Base-by-base conservation (phyloP, 2,329 filamentous ascomycete species). In the Lasiodiplodia sp. region DNA sequence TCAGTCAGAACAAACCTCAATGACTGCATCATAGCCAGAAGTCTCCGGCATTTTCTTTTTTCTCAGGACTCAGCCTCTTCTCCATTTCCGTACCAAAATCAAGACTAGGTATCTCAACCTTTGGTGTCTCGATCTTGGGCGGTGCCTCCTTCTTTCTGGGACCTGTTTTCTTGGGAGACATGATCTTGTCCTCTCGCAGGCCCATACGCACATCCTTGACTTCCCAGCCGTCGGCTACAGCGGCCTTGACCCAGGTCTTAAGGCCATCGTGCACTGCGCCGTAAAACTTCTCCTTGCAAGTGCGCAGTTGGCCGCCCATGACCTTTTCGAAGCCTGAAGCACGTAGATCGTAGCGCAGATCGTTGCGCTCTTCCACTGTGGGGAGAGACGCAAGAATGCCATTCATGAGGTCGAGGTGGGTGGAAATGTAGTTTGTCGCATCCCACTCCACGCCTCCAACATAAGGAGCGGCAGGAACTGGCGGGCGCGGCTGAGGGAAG, bases 401-500 rank as follows among this genome's bases (percentile, higher is more conserved):
- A 76, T 98, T 99, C 74, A 98, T 82, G 12, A 99, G 89, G 76
- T 98, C 96, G 11, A 99, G 86, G 76, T 99, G 95, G 0, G 92
- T 92, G 21, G 95, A 93, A 12, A 98, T 86, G 78, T 98, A 98
- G 80, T 97, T 97, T 11, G 96, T 98, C 2, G 96, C 96, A 77
- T 98, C 96, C 96, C 96, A 98, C 80, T 99, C 96, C 11, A 98
- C 96, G 66, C 96, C 95, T 60, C 96, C 96, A 52, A 98, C 94
- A 76, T 98, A 98, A 0, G 95, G 95, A 5, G 95, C 95, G 18
- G 96, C 95, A 31, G 95, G 93, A 0, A 98, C 94, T 0, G 96
- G 96, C 3, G 94, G 92, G 0, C 94, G 90, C 73, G 94, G 92
- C 57, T 90, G 88, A 0, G 96, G 95, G 77, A 97, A 98, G 80